Base-by-base conservation (phyloP, 495 filamentous ascomycete genomes). In the Aspergillus baeticus region DNA sequence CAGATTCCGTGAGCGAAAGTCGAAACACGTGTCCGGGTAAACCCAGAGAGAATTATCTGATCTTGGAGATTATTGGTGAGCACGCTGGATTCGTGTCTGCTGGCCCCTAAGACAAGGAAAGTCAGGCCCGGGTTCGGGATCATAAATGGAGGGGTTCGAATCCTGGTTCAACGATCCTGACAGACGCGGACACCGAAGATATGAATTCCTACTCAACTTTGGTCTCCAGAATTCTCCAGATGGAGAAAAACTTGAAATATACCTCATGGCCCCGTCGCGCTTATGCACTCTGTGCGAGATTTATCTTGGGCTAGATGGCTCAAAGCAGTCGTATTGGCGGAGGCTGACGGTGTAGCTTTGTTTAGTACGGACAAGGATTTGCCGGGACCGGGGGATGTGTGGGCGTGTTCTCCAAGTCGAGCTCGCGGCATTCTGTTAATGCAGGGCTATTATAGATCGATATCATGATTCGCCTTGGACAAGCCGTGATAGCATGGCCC, bases 401-500 rank as follows among this genome's bases (percentile, higher is more conserved):
- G n/a, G 37, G 18, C 8, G 37, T 41, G 18, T 18, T 17, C 37
- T 41, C 37, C 5, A 3, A 17, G n/a, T 17, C 6, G 15, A 35
- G 31, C 11, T 36, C 10, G 31, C 36, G 31, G 49, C 20, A 36
- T 41, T 39, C 6, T 38, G 18, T 46, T 55, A 42, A 20, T 20
- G 23, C 44, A 47, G n/a, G 15, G n/a, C n/a, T 20, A 36, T 49
- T 49, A 36, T 49, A 49, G 15, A 49, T 49, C 10, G 45, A 49
- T 49, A 49, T 49, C 45, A 49, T 20, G n/a, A 21, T 35, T 44
- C 41, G 3, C 26, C 8, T 29, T 29, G 26, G 26, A 3, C 26
- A 8, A 29, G 4, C 26, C 26, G 26, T 29, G 26, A 29, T 51
- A 41, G 43, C 53, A 47, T 55, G 20, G 17, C 42, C 21, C 38